Evolutionary conservation across 768 basidiomycete species (phyloP), one percentile per base, ranked within the genome.

Genomic region (Naganishia onofrii): DNA sequence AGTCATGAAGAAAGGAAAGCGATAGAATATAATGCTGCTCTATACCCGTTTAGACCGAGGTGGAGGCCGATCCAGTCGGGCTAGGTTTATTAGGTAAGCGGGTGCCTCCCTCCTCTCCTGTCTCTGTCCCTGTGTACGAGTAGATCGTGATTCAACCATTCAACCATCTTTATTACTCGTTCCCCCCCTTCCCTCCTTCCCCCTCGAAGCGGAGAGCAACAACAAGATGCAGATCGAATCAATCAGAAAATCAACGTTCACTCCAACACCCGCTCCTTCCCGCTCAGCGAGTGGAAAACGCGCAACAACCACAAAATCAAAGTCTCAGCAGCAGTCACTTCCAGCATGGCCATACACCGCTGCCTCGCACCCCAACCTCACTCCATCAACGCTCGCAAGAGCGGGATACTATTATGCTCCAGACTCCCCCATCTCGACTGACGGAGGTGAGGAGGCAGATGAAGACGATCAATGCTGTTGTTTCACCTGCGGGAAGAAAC

Each of bases 331-430:
- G 81, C 82, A 48, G 6, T 29, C n/a, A 51, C 44, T 8, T 38
- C 56, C 73, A 13, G 69, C 75, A 38, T 97, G 92, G 91, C 89
- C 92, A 0, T 90, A 94, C 73, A 85, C 89, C 0, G 52, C 80
- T 0, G 75, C 82, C 21, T 90, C 87, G 78, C 75, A 79, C 51
- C 80, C 81, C 7, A 81, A 82, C 63, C 89, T 93, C 55, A 93
- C 86, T 63, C 88, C 93, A 42, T 42, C 0, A 81, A 85, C 66
- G 84, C 86, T 98, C 19, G 89, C 94, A 1, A 87, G 89, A 73
- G 94, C 94, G 2, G 94, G 94, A 10, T 97, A 95, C 82, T 94
- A 87, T 84, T 93, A 85, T 81, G 84, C 84, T 72, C 91, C 91
- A 4, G 60, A 63, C 7, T 8, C 60, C 15, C 28, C 60, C 26